phyloP scores from a whole-genome alignment of 1,284 basidiomycete genomes.

The Ustilago xerochloae region DNA sequence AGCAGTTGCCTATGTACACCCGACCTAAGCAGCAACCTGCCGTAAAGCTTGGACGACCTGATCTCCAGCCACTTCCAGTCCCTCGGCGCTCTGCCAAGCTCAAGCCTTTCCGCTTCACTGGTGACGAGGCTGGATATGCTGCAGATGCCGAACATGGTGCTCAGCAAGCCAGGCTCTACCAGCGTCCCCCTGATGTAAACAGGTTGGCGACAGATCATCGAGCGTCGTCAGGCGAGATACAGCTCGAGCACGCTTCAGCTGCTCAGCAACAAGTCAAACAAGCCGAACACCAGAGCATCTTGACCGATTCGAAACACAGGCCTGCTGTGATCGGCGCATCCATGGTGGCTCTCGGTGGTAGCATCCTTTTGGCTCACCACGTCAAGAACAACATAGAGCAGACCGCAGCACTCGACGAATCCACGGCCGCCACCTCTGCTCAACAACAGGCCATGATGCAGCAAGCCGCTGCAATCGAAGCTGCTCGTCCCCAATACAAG shows the following conservation, averaged over 20 bases:
- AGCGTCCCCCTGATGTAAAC: too few species aligned
- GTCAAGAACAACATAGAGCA: constrained; percentile 1
- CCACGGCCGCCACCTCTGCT: not conserved
- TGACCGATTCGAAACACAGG: too few species aligned
- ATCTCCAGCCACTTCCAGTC: not conserved
- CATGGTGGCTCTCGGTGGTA: not conserved
- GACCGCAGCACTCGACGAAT: constrained; percentile 5
- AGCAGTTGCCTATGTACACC: not conserved
- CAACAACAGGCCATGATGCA: constrained; percentile 3
- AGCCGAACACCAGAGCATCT: too few species aligned
- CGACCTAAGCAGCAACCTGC: not conserved
- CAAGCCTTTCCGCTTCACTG: constrained; percentile 8
- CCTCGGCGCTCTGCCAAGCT: not conserved
- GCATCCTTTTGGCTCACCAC: not conserved
- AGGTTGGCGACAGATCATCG: constrained; percentile 11
- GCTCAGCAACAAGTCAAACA: too few species aligned
- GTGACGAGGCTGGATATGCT: constrained; percentile 18
- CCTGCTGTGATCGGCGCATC: not conserved
- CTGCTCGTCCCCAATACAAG: not conserved
- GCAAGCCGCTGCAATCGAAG: constrained; percentile 1
- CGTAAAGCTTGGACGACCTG: not conserved
- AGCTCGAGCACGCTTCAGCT: too few species aligned
- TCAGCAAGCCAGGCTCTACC: not conserved
- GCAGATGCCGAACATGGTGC: constrained; percentile 10
- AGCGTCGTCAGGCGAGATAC: too few species aligned